phyloP scores from a whole-genome alignment of 2,329 filamentous ascomycete species.

The Xylariaceae sp. region DNA sequence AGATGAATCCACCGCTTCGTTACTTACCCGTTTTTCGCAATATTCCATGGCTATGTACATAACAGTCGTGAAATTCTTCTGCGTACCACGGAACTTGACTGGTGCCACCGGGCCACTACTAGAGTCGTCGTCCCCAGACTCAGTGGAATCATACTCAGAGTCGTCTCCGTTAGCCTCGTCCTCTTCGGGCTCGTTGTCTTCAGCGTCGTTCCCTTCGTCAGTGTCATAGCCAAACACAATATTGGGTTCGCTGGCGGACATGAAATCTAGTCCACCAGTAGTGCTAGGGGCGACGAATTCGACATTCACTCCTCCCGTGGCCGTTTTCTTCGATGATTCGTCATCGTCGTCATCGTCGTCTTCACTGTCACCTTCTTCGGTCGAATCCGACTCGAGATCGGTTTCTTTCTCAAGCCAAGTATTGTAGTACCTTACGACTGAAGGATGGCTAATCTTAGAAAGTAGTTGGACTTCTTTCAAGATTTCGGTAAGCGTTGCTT shows the following conservation, averaged over 20 bases:
- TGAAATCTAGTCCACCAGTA: constrained; percentile 79
- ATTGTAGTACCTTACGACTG: constrained; percentile 83
- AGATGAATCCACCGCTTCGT: background rate
- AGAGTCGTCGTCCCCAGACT: constrained; percentile 35
- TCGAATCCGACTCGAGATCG: constrained; percentile 46
- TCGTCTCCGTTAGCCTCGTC: constrained; percentile 25
- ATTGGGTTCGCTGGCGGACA: constrained; percentile 75
- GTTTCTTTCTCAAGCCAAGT: constrained; percentile 81
- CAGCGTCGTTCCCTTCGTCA: constrained; percentile 36
- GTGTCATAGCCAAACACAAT: constrained; percentile 71
- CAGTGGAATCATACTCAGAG: constrained; percentile 42
- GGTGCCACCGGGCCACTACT: constrained; percentile 19
- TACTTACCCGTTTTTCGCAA: constrained; percentile 75
- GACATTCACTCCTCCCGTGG: constrained; percentile 41
- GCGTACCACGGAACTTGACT: constrained; percentile 32
- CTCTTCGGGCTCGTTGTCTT: constrained; percentile 36
- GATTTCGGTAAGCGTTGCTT: constrained; percentile 73
- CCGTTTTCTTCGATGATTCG: constrained; percentile 36
- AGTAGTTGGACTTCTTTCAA: constrained; percentile 81
- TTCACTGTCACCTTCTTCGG: constrained; percentile 43
- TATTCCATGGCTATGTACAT: constrained; percentile 99
- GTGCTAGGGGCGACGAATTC: constrained; percentile 61
- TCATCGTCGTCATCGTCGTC: constrained; percentile 42
- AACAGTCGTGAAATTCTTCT: constrained; percentile 60
- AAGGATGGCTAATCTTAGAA: constrained; percentile 86